Base-by-base conservation (phyloP, 805 yeast genomes). In the Cyberlindnera euphorbiiphila region DNA sequence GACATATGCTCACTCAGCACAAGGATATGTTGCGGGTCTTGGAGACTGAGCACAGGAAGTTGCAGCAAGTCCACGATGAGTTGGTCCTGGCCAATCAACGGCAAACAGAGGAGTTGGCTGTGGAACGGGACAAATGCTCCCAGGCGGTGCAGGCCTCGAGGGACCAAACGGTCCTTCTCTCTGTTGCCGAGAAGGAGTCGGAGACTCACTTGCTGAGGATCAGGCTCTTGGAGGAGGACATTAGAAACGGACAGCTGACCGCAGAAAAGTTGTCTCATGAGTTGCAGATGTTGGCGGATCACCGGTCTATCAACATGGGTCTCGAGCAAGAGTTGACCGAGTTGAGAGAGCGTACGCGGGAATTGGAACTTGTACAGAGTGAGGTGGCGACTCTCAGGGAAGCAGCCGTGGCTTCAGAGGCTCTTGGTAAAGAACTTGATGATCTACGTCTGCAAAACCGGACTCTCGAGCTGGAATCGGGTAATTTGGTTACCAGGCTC, bases 1-100 rank as follows among this genome's bases (percentile, higher is more conserved):
- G 8, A 4, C 17, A 13, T 8, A 37, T 32, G 27, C 17, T 11
- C 5, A 24, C 28, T 13, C 25, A 40, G 9, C 29, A 21, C 17
- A 38, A 36, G 26, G 26, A 30, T 14, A 26, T 42, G 39, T 27
- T 45, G 17, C 26, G 33, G 9, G 21, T 41, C 6, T 34, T 46
- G 25, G 50, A 46, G 22, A 25, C 15, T 4, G 37, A 42, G 9
- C 41, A 39, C 36, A n/a, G 32, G 4, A 13, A 9, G 6, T 28
- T 41, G 19, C 27, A 32, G 15, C 6, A 7, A 10, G 8, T 8
- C 6, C 14, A 34, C 14, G 44, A 45, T 20, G 20, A 23, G 14
- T 18, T 41, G 34, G 24, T 29, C 12, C 24, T 36, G 9, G 24
- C 17, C 21, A 36, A 24, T 26, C 44, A 41, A 25, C 12, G 14